These are phyloP conservation scores for Phoma sp. DNA, from an alignment of 2,329 filamentous ascomycete genomes.

Conservation along the genomic window DNA sequence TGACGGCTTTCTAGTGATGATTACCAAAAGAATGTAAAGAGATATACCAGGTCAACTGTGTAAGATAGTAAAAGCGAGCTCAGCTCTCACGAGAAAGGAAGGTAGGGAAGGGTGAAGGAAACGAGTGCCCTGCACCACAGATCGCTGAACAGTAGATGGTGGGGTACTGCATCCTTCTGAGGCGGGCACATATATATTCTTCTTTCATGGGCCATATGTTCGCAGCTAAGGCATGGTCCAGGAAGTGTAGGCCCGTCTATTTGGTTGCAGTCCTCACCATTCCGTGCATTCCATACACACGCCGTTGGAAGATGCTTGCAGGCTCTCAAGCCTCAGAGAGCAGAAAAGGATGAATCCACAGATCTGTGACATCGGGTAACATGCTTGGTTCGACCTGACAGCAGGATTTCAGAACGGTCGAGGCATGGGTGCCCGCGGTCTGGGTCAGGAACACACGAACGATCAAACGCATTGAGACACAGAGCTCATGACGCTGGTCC, in stretches of 20 bases:
- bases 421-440: constrained; percentile 22
- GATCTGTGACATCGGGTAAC: constrained; percentile 36
- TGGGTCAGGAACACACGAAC: constrained; percentile 37
- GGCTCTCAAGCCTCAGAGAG: constrained; percentile 27
- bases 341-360: constrained; percentile 27
- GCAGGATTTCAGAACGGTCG: constrained; percentile 20
- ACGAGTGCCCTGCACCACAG: constrained; percentile 44
- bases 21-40: constrained; percentile 24
- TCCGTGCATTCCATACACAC: constrained; percentile 42
- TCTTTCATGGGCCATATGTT: constrained; percentile 5
- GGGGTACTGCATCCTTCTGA: constrained; percentile 20
- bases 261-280: constrained; percentile 30
- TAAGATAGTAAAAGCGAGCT: constrained; percentile 35
- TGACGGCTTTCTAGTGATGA: constrained; percentile 26
- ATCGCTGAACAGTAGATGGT: constrained; percentile 23
- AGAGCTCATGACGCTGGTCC: constrained; percentile 20
- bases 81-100: constrained; percentile 42
- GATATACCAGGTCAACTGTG: constrained; percentile 28
- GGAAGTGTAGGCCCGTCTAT: constrained; percentile 20
- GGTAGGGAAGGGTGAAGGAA: constrained; percentile 25
- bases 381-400: constrained; percentile 29
- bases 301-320: constrained; percentile 42
- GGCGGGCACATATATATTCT: constrained; percentile 32
- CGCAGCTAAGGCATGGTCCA: constrained; percentile 19
- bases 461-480: constrained; percentile 40